Percentiles rank a stretch among this genome's conserved stretches.
phyloP scores from a whole-genome alignment of 352 stramenopile species.

The Globisporangium orthogonon region DNA sequence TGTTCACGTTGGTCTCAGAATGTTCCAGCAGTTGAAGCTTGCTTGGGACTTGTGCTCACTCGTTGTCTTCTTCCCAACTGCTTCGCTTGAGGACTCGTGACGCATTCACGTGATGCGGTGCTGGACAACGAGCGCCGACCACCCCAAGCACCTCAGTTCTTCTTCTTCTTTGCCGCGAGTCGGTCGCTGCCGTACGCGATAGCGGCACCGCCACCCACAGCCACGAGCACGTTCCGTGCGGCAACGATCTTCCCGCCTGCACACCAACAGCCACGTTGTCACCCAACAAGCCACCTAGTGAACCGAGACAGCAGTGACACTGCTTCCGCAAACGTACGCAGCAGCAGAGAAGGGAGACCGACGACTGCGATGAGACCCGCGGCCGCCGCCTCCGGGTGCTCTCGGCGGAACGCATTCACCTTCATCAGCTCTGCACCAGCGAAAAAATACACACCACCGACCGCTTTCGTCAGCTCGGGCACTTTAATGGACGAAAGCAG shows the following conservation, averaged over 20 bases:
- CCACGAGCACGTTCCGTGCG: conserved; percentile 58
- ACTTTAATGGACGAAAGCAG: no score
- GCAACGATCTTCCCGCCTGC: conserved; percentile 60
- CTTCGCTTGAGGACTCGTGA: no score
- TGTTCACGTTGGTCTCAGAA: no score
- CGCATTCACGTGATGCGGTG: no score
- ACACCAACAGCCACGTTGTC: background rate
- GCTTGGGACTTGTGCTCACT: no score
- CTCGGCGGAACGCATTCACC: conserved; percentile 64
- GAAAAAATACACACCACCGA: background rate
- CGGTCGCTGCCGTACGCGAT: conserved; percentile 56
- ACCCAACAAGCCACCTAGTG: background rate
- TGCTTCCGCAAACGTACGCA: conserved; percentile 38
- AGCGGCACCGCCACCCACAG: conserved; percentile 41
- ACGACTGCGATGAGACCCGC: conserved; percentile 49
- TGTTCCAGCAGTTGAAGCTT: no score
- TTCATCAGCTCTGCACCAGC: conserved; percentile 52
- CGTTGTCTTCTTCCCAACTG: no score
- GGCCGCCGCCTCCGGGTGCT: conserved; percentile 58
- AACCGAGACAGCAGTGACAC: background rate
- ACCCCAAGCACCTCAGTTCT: conserved; percentile 10
- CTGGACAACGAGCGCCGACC: background rate
- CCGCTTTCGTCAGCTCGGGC: background rate
- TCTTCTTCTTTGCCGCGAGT: conserved; percentile 14
- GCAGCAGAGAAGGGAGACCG: conserved; percentile 52